Conservation (phyloP, 148 eudicot species). For the Vaccinium vitisidaea region DNA sequence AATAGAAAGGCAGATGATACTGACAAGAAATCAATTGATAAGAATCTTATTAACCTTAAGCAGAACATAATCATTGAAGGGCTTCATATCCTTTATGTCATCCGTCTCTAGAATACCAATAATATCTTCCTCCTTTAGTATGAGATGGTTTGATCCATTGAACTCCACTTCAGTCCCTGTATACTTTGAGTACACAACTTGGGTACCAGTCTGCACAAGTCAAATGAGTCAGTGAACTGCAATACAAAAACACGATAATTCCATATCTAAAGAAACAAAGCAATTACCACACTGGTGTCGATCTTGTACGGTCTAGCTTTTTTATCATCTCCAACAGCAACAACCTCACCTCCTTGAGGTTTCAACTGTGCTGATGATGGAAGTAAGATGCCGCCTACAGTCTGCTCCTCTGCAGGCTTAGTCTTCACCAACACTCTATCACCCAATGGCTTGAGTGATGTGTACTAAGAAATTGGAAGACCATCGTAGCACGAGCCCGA, state of each 20-base stretch:
- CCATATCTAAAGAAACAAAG: not conserved
- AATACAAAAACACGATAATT: too few species aligned
- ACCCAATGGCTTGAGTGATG: conserved; percentile 71
- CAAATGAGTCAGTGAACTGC: not conserved
- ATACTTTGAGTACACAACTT: conserved; percentile 77
- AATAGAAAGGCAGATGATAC: not conserved
- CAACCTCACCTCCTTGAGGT: conserved; percentile 84
- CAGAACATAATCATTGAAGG: conserved; percentile 74
- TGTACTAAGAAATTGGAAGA: conserved; percentile 42
- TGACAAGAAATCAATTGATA: not conserved
- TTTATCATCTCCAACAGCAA: conserved; percentile 85
- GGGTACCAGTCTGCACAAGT: conserved; percentile 57
- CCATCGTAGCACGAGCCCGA: conserved; percentile 1
- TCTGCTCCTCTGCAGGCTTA: conserved; percentile 66
- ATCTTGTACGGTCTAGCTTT: conserved; percentile 58
- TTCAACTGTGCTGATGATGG: conserved; percentile 70
- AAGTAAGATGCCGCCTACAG: conserved; percentile 74
- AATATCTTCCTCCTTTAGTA: conserved; percentile 86
- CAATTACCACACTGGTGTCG: conserved; percentile 52
- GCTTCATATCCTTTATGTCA: conserved; percentile 79
- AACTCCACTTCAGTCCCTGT: conserved; percentile 91
- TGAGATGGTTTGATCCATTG: conserved; percentile 63
- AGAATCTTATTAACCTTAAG: conserved; percentile 52
- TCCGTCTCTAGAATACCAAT: conserved; percentile 85
- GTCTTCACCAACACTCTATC: conserved; percentile 75